A percentile compares a stretch with the other conserved stretches of the same genome.
Evolutionary conservation across 192 early-diverging fungal genomes (phyloP).

Genomic region (Backusella parvicylindrica): DNA sequence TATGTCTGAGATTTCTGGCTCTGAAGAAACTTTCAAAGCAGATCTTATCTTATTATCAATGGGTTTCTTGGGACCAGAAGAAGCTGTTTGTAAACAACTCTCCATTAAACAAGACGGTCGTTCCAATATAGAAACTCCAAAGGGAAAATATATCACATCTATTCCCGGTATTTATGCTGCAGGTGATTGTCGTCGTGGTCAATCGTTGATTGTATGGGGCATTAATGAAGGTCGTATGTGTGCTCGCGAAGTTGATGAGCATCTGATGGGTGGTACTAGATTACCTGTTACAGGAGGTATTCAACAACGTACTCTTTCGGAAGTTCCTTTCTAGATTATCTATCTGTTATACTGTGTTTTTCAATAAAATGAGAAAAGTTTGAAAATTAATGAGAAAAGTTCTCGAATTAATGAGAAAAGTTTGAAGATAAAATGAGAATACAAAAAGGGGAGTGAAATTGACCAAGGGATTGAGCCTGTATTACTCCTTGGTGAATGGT

Average conservation of each 20-base stretch:
- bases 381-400: no score
- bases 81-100: conserved; percentile 76
- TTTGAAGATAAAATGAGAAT: no score
- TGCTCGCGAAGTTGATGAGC: conserved; percentile 88
- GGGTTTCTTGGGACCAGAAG: conserved; percentile 90
- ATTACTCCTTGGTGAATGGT: no score
- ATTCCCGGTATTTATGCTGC: conserved; percentile 83
- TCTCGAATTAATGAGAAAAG: no score
- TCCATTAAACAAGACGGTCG: conserved; percentile 72
- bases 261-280: conserved; percentile 74
- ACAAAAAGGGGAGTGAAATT: no score
- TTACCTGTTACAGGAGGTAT: conserved; percentile 91
- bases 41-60: conserved; percentile 94
- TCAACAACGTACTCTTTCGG: conserved; percentile 46
- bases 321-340: not conserved
- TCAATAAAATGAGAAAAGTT: no score
- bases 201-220: conserved; percentile 95
- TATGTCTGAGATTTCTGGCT: conserved; percentile 88
- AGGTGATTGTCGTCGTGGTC: conserved; percentile 96
- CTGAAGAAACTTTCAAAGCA: conserved; percentile 80
- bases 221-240: conserved; percentile 97
- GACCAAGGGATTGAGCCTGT: no score
- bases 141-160: conserved; percentile 67
- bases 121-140: conserved; percentile 79
- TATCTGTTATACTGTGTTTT: no score